Conservation (phyloP, 371 early-diverging fungal species). For the Mortierella sp. region DNA sequence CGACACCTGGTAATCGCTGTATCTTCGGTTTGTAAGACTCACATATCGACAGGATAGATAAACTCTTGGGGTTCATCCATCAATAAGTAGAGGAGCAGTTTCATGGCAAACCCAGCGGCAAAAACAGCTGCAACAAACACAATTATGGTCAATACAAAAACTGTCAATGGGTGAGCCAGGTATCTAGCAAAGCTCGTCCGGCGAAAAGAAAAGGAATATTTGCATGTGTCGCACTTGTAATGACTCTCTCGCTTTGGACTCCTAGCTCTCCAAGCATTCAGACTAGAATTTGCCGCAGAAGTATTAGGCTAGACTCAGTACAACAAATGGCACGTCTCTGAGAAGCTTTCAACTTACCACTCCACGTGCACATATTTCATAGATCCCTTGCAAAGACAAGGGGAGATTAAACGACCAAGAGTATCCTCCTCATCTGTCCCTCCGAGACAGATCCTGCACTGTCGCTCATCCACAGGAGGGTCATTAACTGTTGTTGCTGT, state of each 20-base stretch:
- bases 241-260: conserved; percentile 49
- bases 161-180: conserved; percentile 49
- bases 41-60: conserved; percentile 47
- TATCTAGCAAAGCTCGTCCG: conserved; percentile 53
- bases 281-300: background rate
- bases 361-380: conserved; percentile 57
- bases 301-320: background rate
- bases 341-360: conserved; percentile 22
- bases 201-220: conserved; percentile 49
- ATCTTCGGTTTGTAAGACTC: conserved; percentile 12
- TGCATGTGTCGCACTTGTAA: conserved; percentile 56
- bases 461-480: conserved; percentile 52
- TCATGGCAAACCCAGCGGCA: conserved; percentile 55
- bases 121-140: conserved; percentile 38
- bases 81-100: conserved; percentile 38
- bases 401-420: conserved; percentile 59
- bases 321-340: background rate
- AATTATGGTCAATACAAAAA: conserved; percentile 43
- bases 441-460: conserved; percentile 61
- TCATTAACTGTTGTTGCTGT: conserved; percentile 15
- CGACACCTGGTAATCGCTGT: background rate
- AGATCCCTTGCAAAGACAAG: conserved; percentile 62
- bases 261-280: conserved; percentile 51
- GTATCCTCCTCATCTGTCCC: conserved; percentile 55
- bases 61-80: conserved; percentile 51